Evolutionary conservation across 2,329 filamentous ascomycete genomes (phyloP).

Genomic region (Sarocladiaceae sp.): DNA sequence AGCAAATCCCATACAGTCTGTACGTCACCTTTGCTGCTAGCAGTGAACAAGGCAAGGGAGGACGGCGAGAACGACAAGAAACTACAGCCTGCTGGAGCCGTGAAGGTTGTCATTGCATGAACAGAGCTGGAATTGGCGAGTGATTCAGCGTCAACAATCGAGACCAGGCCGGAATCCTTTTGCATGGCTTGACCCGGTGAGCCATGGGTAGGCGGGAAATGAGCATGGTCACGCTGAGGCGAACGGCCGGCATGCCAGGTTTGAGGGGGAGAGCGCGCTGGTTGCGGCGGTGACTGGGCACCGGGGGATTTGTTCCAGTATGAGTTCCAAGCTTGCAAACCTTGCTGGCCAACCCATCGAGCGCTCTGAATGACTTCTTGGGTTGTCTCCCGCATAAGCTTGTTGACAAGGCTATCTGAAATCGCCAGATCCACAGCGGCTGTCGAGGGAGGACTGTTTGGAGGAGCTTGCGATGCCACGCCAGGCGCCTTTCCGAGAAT

Average conservation of each 20-base stretch:
- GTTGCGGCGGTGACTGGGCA: slow-evolving; percentile 36
- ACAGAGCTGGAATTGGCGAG: slow-evolving; percentile 46
- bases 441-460: slow-evolving; percentile 60
- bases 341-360: slow-evolving; percentile 71
- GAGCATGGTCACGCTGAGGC: slow-evolving; percentile 38
- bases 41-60: slow-evolving; percentile 68
- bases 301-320: slow-evolving; percentile 62
- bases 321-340: slow-evolving; percentile 69
- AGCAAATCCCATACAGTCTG: slow-evolving; percentile 78
- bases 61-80: slow-evolving; percentile 73
- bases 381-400: slow-evolving; percentile 71
- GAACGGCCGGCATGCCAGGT: slow-evolving; percentile 39
- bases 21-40: slow-evolving; percentile 76
- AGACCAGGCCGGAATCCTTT: slow-evolving; percentile 67
- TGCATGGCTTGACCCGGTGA: slow-evolving; percentile 47
- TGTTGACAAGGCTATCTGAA: slow-evolving; percentile 65
- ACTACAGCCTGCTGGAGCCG: slow-evolving; percentile 67
- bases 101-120: slow-evolving; percentile 65
- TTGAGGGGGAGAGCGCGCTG: slow-evolving; percentile 38
- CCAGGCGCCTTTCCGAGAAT: slow-evolving; percentile 50
- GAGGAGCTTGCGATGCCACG: slow-evolving; percentile 55
- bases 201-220: slow-evolving; percentile 73
- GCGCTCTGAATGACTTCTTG: slow-evolving; percentile 71
- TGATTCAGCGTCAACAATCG: slow-evolving; percentile 63
- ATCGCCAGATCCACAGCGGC: slow-evolving; percentile 67